phyloP scores from a whole-genome alignment of 306 rosid species.

The Purshia tridentata region DNA sequence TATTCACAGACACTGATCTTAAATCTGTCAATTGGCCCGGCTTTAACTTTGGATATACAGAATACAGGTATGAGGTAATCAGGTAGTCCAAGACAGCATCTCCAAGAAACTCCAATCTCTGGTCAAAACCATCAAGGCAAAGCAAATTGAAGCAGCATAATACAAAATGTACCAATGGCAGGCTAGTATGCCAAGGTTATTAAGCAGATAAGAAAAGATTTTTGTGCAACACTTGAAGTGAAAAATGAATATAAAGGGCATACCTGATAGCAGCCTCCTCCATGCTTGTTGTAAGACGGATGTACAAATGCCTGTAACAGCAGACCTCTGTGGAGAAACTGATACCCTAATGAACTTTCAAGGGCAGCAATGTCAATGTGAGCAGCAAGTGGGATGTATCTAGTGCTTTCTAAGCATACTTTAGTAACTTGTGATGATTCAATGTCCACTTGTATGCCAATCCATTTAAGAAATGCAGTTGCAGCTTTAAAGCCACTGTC shows the following conservation, averaged over 20 bases:
- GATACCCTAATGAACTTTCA: constrained; percentile 57
- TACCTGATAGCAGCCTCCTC: constrained; percentile 97
- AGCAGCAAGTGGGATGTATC: constrained; percentile 57
- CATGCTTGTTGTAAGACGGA: constrained; percentile 83
- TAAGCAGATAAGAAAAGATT: constrained; percentile 20
- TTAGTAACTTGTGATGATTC: constrained; percentile 63
- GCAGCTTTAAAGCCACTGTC: constrained; percentile 97
- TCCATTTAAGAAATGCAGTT: constrained; percentile 72
- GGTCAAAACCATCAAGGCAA: constrained; percentile 34
- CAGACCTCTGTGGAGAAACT: constrained; percentile 70
- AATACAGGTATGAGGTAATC: constrained; percentile 84
- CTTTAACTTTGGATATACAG: constrained; percentile 83
- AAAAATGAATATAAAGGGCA: constrained; percentile 21
- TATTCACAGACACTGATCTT: constrained; percentile 78
- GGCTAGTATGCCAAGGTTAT: constrained; percentile 2
- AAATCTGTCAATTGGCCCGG: constrained; percentile 96
- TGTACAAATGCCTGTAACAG: constrained; percentile 89
- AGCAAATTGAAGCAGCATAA: constrained; percentile 15
- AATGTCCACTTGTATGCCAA: constrained; percentile 72
- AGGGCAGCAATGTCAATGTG: constrained; percentile 51
- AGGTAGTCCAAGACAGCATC: constrained; percentile 95
- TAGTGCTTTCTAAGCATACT: constrained; percentile 54
- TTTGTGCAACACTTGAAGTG: constrained; percentile 10
- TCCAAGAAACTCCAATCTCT: constrained; percentile 97
- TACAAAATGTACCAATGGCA: neutral